Evolutionary conservation across 495 filamentous ascomycete genomes (phyloP).

Genomic region (Parmelia sp.): DNA sequence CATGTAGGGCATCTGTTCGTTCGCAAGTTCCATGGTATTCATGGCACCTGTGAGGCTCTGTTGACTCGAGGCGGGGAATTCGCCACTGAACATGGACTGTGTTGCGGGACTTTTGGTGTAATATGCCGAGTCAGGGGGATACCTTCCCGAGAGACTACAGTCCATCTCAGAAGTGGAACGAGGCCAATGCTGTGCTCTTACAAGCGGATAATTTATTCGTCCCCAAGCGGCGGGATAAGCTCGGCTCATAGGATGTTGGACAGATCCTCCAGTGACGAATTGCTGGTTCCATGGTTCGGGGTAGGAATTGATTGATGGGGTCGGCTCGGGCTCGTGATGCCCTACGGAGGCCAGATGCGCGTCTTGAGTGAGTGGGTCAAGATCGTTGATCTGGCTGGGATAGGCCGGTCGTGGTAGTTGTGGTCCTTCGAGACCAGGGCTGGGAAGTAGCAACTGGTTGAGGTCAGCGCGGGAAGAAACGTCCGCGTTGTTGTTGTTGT

Average conservation of each 20-base stretch:
- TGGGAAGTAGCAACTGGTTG: not conserved
- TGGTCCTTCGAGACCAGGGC: not conserved
- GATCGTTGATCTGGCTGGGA: slow-evolving; percentile 1
- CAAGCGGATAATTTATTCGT: not conserved
- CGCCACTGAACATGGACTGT: slow-evolving; percentile 42
- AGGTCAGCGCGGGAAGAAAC: not conserved
- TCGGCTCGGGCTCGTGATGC: slow-evolving; percentile 5
- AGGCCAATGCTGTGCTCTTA: slow-evolving; percentile 1
- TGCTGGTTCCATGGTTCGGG: slow-evolving; percentile 22
- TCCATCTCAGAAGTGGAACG: slow-evolving; percentile 47
- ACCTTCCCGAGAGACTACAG: slow-evolving; percentile 44
- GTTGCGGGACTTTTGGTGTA: slow-evolving; percentile 45
- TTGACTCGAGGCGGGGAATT: slow-evolving; percentile 31
- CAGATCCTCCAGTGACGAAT: slow-evolving; percentile 5
- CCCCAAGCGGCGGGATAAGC: not conserved
- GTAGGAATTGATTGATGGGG: slow-evolving; percentile 16
- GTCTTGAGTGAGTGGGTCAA: slow-evolving; percentile 2
- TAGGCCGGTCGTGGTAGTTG: not conserved
- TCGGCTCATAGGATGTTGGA: slow-evolving; percentile 6
- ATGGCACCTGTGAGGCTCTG: slow-evolving; percentile 36
- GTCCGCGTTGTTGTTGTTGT: not conserved
- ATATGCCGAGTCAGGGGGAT: slow-evolving; percentile 60
- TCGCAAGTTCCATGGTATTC: slow-evolving; percentile 18
- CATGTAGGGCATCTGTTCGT: slow-evolving; percentile 18
- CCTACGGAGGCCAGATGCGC: slow-evolving; percentile 7